Evolutionary conservation across 2,329 filamentous ascomycete species (phyloP), one percentile per base, ranked within the genome.

Genomic region (Arthroderma uncinatum): DNA sequence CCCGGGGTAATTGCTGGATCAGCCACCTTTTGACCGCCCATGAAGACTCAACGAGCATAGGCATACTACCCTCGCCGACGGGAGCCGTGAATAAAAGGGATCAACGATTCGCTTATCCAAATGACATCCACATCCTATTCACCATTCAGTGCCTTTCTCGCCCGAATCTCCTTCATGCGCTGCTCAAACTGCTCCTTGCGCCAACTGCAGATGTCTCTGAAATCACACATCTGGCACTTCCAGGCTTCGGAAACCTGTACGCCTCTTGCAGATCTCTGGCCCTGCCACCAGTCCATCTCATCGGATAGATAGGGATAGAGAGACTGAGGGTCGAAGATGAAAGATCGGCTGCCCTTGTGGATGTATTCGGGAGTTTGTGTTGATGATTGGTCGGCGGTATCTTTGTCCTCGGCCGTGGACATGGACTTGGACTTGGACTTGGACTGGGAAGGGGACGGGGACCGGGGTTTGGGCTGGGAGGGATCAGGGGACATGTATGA

Each of bases 261-360:
- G 0, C 92, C 92, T 6, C 78, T 77, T 0, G 90, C 82, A 53
- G 79, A 73, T 14, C 91, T 76, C 64, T 86, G 77, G 0, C 91
- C 92, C 33, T 81, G 82, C 92, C 92, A 97, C 89, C 89, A 96
- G n/a, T 78, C 70, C 80, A 96, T 82, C 61, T 87, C 84, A 2
- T 82, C 78, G 0, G 73, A 67, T 2, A 95, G 68, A 66, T 94
- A 94, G 1, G 70, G 71, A 9, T 84, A 78, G 44, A 96, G 73
- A 2, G 76, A 76, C 0, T 75, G 69, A 0, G 79, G 74, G 57
- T 92, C 85, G 66, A 89, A 88, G 0, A 82, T 76, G 62, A 93
- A 82, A 0, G 78, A 78, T 58, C 81, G 79, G 47, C 69, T 77
- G 23, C 83, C 84, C 6, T n/a, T 12, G 2, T 12, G 47, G 14